Conservation (phyloP, 306 rosid species). For the Rosa lucieae region DNA sequence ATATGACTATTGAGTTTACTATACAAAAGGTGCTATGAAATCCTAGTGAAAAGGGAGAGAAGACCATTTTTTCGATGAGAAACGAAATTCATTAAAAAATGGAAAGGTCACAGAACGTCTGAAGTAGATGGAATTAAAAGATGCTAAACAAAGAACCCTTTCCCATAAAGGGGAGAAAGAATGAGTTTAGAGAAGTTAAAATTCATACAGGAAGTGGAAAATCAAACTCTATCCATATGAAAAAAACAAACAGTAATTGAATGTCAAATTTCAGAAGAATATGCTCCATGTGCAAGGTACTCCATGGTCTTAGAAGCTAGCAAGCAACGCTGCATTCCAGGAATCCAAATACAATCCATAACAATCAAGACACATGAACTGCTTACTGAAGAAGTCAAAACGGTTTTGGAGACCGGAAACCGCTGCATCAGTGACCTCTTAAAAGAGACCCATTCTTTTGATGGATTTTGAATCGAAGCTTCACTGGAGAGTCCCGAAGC, state of each 20-base stretch:
- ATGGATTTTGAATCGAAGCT: conserved; percentile 33
- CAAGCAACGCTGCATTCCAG: neutral
- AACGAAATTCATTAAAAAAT: neutral
- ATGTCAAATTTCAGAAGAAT: conserved; percentile 2
- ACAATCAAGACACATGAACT: conserved; percentile 12
- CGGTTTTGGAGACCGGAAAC: conserved; percentile 80
- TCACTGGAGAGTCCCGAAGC: conserved; percentile 32
- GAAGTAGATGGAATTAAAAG: neutral
- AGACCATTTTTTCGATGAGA: neutral
- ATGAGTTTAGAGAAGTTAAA: neutral
- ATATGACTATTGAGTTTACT: neutral
- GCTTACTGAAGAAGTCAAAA: conserved; percentile 75
- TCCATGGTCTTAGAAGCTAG: neutral
- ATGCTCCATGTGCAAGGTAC: neutral
- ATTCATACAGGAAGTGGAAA: neutral
- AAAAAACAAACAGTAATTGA: conserved; percentile 19
- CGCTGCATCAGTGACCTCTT: conserved; percentile 77
- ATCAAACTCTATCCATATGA: neutral
- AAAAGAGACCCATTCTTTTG: conserved; percentile 81
- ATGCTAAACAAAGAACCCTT: neutral
- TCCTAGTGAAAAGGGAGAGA: neutral
- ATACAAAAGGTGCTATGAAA: neutral
- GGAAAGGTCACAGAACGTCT: neutral
- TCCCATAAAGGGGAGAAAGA: neutral
- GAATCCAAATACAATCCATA: neutral